Evolutionary conservation across 257 asterid genomes (phyloP).

Genomic region (Thymus mandschuricus): DNA sequence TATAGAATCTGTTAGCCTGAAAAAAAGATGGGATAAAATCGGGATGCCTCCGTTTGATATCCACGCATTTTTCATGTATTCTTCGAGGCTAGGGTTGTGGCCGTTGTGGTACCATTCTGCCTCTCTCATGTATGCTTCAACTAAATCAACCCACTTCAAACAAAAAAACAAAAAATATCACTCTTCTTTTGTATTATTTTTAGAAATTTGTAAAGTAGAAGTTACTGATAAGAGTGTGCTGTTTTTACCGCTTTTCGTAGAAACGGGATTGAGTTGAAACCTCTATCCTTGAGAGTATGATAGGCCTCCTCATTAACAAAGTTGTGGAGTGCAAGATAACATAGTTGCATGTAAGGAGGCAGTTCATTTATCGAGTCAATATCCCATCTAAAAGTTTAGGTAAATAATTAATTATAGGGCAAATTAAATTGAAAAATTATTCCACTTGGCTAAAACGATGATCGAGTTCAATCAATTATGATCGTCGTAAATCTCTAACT

Average conservation of each 20-base stretch:
- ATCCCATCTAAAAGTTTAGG: slow-evolving; percentile 9
- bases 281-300: background rate
- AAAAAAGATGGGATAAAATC: slow-evolving; percentile 35
- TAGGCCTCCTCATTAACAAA: background rate
- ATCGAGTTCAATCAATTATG: too few relatives aligned
- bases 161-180: too few relatives aligned
- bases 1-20: slow-evolving; percentile 33
- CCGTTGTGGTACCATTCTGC: slow-evolving; percentile 8
- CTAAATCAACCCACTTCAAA: slow-evolving; percentile 13
- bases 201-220: too few relatives aligned
- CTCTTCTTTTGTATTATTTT: too few relatives aligned
- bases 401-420: too few relatives aligned
- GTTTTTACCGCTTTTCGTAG: background rate
- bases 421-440: too few relatives aligned
- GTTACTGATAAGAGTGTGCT: too few relatives aligned
- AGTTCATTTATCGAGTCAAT: background rate
- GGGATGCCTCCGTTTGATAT: slow-evolving; percentile 22
- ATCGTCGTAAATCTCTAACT: too few relatives aligned
- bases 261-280: background rate
- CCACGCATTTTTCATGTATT: slow-evolving; percentile 5
- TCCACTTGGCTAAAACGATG: too few relatives aligned
- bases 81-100: background rate
- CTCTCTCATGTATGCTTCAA: background rate
- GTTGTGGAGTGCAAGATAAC: slow-evolving; percentile 8
- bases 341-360: slow-evolving; percentile 7